Evolutionary conservation across 352 stramenopile genomes (phyloP).

Genomic region (Phytophthora pistaciae): DNA sequence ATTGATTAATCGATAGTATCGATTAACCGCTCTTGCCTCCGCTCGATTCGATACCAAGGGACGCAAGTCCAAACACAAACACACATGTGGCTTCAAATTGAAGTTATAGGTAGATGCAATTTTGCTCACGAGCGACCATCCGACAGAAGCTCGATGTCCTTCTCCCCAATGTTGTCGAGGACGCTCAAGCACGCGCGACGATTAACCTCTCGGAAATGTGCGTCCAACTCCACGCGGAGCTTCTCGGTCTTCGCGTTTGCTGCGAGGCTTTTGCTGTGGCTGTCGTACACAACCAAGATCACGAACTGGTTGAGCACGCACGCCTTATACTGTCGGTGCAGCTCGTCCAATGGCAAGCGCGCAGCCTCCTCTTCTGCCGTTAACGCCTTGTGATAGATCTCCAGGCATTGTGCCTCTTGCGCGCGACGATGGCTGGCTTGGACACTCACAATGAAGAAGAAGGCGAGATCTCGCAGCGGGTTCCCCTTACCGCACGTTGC

Average conservation of each 20-base stretch:
- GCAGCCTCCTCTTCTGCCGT: constrained; percentile 23
- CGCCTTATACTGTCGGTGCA: constrained; percentile 61
- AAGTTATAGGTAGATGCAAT: constrained; percentile 14
- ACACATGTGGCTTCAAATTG: constrained; percentile 19
- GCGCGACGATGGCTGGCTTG: constrained; percentile 48
- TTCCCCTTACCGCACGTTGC: constrained; percentile 81
- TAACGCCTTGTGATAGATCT: constrained; percentile 54
- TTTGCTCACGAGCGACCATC: constrained; percentile 6
- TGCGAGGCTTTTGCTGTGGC: constrained; percentile 81
- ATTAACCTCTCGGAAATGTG: constrained; percentile 81
- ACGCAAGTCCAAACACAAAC: not conserved
- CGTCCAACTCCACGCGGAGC: constrained; percentile 64
- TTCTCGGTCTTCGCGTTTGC: constrained; percentile 74
- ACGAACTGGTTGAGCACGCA: constrained; percentile 87
- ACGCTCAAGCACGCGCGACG: constrained; percentile 64
- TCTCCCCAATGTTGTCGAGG: constrained; percentile 61
- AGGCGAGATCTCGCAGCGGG: constrained; percentile 79
- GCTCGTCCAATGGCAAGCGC: constrained; percentile 46
- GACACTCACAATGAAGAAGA: constrained; percentile 88
- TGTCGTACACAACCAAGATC: constrained; percentile 85
- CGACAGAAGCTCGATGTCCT: constrained; percentile 37
- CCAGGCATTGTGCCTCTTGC: constrained; percentile 48
- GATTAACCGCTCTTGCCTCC: no score
- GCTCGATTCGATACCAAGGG: not conserved
- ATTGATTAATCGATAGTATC: no score